Percentiles rank a stretch among this genome's conserved stretches.
These are phyloP conservation scores for Hericium erinaceus DNA, from an alignment of 768 basidiomycete species.

Conservation along the genomic window DNA sequence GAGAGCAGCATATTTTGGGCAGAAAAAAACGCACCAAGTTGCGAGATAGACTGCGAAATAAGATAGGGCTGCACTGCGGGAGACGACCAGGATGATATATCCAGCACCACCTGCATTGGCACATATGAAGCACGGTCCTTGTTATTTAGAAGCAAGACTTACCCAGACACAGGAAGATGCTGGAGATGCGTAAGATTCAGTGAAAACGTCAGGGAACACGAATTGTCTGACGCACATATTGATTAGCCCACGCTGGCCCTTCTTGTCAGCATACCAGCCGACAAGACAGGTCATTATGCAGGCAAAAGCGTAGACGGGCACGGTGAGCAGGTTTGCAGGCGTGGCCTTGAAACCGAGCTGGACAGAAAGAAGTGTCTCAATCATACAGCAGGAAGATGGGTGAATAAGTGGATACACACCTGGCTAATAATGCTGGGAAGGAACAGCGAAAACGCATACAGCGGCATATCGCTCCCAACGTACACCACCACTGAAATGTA, in stretches of 20 bases:
- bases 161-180: constrained; percentile 19
- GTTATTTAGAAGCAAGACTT: constrained; percentile 5
- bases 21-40: constrained; percentile 38
- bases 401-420: constrained; percentile 21
- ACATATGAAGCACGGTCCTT: neutral
- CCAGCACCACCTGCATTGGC: constrained; percentile 38
- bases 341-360: constrained; percentile 54
- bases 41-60: constrained; percentile 69
- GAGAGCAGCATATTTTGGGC: neutral
- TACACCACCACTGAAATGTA: constrained; percentile 42
- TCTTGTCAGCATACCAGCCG: constrained; percentile 54
- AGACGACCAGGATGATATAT: constrained; percentile 62
- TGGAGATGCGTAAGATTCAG: constrained; percentile 6
- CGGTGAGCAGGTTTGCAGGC: constrained; percentile 65
- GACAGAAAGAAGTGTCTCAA: neutral
- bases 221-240: constrained; percentile 40
- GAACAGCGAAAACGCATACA: constrained; percentile 75
- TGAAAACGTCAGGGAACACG: neutral
- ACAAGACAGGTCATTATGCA: constrained; percentile 57
- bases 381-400: neutral
- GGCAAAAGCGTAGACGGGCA: constrained; percentile 67
- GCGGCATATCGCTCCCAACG: constrained; percentile 48
- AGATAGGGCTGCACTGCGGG: constrained; percentile 52
- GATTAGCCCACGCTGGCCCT: constrained; percentile 49
- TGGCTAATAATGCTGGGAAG: constrained; percentile 70